phyloP scores from a whole-genome alignment of 345 rosid species.

The Gossypium raimondii region DNA sequence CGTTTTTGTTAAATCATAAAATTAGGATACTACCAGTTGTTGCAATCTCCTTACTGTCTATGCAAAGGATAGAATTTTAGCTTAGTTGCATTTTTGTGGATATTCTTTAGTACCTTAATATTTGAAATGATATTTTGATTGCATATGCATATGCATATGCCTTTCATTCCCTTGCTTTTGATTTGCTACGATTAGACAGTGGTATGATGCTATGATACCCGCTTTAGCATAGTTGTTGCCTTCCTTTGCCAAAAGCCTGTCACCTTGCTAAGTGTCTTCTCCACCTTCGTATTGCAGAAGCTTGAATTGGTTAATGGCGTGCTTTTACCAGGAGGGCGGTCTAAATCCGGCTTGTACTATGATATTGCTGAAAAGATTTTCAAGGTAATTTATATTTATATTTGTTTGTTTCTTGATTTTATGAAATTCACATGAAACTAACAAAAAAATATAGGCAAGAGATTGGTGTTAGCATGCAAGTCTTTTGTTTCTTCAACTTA shows the following conservation, averaged over 20 bases:
- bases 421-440: too few relatives aligned
- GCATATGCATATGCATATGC: background rate
- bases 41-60: background rate
- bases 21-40: background rate
- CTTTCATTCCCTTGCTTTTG: background rate
- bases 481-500: background rate
- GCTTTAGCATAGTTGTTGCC: background rate
- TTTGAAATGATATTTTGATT: background rate
- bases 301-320: conserved; percentile 75
- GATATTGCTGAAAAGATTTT: conserved; percentile 42
- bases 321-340: conserved; percentile 91
- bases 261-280: conserved; percentile 6
- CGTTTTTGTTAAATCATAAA: background rate
- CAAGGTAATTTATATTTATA: conserved; percentile 33
- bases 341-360: conserved; percentile 62
- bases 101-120: background rate
- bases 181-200: background rate
- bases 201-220: background rate
- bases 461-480: background rate
- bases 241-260: background rate
- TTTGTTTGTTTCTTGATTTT: background rate
- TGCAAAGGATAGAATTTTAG: background rate
- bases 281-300: conserved; percentile 47
- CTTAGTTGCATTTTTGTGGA: conserved; percentile 8
- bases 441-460: background rate